Conservation (phyloP, 2,329 filamentous ascomycete genomes). For the Aspergillus ustus region DNA sequence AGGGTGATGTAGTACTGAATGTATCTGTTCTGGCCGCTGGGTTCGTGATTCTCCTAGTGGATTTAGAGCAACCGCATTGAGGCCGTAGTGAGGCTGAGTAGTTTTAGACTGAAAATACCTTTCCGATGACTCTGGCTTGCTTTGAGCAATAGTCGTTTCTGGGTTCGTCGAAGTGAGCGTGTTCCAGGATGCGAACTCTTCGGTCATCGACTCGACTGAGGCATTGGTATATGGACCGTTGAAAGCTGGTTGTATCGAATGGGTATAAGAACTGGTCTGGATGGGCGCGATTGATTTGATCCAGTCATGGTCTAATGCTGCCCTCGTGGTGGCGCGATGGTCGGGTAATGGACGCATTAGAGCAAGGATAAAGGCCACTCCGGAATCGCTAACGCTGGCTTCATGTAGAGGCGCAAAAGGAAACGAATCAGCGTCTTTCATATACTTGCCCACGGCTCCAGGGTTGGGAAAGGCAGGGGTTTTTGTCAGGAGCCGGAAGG, state of each 20-base stretch:
- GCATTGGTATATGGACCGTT: background rate
- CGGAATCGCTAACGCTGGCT: background rate
- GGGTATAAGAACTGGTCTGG: background rate
- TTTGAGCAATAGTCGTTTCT: background rate
- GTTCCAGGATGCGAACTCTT: background rate
- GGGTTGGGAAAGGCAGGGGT: slow-evolving; percentile 3
- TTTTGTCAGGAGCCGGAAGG: slow-evolving; percentile 11
- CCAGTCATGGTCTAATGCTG: background rate
- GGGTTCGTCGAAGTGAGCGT: background rate
- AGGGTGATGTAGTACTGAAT: too few relatives aligned
- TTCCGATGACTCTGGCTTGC: too few relatives aligned
- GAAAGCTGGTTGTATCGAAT: background rate
- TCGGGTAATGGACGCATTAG: background rate
- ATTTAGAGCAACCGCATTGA: too few relatives aligned
- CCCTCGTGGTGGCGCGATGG: background rate
- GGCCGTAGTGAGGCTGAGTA: too few relatives aligned
- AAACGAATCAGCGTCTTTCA: background rate
- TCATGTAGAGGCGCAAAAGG: background rate
- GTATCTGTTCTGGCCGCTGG: too few relatives aligned
- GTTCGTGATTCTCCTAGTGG: too few relatives aligned
- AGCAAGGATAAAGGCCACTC: background rate
- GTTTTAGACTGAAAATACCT: too few relatives aligned
- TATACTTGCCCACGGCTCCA: background rate
- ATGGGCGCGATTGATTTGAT: background rate
- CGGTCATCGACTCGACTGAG: background rate